Base-by-base conservation (phyloP, 371 early-diverging fungal species). In the Gilbertella persicaria region DNA sequence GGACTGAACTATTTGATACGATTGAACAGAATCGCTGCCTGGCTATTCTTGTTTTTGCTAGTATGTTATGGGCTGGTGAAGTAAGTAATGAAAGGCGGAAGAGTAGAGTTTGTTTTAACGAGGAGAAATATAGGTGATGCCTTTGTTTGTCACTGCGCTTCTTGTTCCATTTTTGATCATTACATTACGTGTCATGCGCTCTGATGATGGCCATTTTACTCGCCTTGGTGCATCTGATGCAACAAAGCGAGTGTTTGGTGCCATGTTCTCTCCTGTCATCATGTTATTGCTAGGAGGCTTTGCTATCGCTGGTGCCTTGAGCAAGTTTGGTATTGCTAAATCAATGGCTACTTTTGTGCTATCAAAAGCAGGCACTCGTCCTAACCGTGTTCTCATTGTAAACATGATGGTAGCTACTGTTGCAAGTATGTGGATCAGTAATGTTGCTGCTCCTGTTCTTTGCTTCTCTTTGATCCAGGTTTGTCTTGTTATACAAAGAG, bases 381-480 rank as follows among this genome's bases (percentile, higher is more conserved):
- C 96, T 9, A 82, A 80, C 41, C 72, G 73, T 10, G 95, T 97
- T 3, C 69, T 98, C 12, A 73, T 98, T 29, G 92, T 93, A 23
- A 93, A 90, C 55, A 97, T 98, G 96, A 72, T 94, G 44, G 94
- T 98, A 2, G 93, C 95, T 16, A 94, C 96, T 1, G 80, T 98
- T 62, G 89, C 93, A 4, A 91, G 92, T 73, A 96, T 96, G 96
- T 96, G 94, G 96, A 96, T 97, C 61, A 87, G 87, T 46, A 98
- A 98, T 62, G 98, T 98, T 4, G 98, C 98, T 4, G 96, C 98
- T 0, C 98, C 98, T 13, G 96, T 97, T 9, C 80, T 98, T 20
- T 98, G 98, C 73, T 95, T 96, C 60, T 94, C 95, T 24, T 69
- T 98, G 54, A 91, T 96, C 46, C 86, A 87, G 75, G 90, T 87